Percentiles rank a stretch among this genome's conserved stretches.
These are phyloP conservation scores for Volutella citrinella DNA, from an alignment of 2,329 filamentous ascomycete genomes.

Conservation along the genomic window DNA sequence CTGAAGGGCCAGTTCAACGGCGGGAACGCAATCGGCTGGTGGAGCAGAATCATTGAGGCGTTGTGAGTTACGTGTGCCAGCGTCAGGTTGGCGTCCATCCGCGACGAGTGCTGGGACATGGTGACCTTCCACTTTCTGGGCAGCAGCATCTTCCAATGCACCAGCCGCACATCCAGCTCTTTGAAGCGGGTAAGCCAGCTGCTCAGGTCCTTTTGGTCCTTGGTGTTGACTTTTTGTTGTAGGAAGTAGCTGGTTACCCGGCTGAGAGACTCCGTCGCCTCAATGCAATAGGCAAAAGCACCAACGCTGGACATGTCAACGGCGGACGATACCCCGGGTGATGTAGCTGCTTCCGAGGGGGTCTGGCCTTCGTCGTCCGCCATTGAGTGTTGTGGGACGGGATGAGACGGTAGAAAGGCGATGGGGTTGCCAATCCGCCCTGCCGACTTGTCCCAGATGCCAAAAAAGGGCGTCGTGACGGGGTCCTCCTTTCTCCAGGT, in stretches of 20 bases:
- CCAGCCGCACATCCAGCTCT: conserved; percentile 40
- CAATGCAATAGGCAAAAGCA: conserved; percentile 41
- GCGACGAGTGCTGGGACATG: conserved; percentile 8
- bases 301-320: conserved; percentile 37
- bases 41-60: conserved; percentile 43
- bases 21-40: conserved; percentile 44
- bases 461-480: conserved; percentile 37
- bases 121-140: conserved; percentile 20
- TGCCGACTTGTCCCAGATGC: conserved; percentile 37
- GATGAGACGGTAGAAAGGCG: conserved; percentile 25
- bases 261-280: conserved; percentile 42
- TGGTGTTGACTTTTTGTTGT: conserved; percentile 36
- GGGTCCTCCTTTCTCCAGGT: conserved; percentile 35
- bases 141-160: conserved; percentile 27
- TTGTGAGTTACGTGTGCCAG: conserved; percentile 46
- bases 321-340: conserved; percentile 6
- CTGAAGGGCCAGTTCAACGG: conserved; percentile 30
- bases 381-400: conserved; percentile 2
- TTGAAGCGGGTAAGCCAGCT: conserved; percentile 43
- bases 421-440: conserved; percentile 31
- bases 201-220: conserved; percentile 32
- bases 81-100: conserved; percentile 46
- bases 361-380: conserved; percentile 7
- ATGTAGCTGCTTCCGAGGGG: conserved; percentile 11
- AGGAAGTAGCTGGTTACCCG: conserved; percentile 40